Conservation (phyloP, 2,329 filamentous ascomycete species). For the Bimuria novae-zelandiae region DNA sequence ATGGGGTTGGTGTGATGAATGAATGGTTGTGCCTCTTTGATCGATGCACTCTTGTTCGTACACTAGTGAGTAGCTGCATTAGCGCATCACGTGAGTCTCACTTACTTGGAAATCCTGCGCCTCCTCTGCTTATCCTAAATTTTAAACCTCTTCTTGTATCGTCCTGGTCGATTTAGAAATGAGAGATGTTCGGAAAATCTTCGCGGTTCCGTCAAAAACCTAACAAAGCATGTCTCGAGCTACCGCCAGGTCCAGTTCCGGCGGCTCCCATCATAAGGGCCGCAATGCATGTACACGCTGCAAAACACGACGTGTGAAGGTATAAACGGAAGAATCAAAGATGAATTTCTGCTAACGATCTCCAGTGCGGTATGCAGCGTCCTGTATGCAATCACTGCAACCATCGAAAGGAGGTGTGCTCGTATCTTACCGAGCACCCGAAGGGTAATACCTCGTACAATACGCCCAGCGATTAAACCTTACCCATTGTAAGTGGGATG, state of each 20-base stretch:
- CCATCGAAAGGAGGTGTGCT: neutral
- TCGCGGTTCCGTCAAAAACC: too few species aligned
- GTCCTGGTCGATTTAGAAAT: too few species aligned
- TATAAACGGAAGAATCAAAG: too few species aligned
- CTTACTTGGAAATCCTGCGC: too few species aligned
- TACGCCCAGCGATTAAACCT: neutral
- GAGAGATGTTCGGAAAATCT: too few species aligned
- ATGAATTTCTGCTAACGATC: too few species aligned
- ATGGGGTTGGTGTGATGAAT: too few species aligned
- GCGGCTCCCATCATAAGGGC: conserved; percentile 5
- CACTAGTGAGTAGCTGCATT: neutral
- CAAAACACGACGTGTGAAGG: conserved; percentile 8
- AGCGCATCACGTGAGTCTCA: neutral
- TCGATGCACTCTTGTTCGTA: neutral
- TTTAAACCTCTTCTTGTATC: too few species aligned
- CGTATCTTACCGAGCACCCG: neutral
- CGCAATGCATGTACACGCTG: conserved; percentile 4
- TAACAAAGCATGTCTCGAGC: neutral
- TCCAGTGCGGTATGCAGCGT: conserved; percentile 1
- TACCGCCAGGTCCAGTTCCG: neutral
- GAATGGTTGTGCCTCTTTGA: too few species aligned
- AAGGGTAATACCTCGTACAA: neutral
- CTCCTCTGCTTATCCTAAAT: too few species aligned
- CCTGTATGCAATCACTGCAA: conserved; percentile 1
- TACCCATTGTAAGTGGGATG: neutral